Conservation (phyloP, 129 eudicot species). For the Mikania micrantha region DNA sequence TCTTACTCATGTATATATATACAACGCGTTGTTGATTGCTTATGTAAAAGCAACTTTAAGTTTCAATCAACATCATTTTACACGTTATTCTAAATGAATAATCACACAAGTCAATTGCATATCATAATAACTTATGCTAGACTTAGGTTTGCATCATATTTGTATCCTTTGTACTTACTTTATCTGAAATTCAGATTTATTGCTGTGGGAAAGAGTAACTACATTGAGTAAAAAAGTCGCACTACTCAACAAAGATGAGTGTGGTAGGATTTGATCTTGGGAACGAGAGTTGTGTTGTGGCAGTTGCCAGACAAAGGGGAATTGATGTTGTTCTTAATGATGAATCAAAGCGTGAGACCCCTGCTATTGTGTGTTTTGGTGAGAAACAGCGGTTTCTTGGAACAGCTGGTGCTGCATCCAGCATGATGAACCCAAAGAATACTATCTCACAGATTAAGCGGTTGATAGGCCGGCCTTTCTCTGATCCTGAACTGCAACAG, state of each 20-base stretch:
- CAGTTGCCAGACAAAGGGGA: no score
- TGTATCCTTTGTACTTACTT: not conserved
- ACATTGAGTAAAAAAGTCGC: no score
- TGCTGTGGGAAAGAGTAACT: not conserved
- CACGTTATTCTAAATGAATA: no score
- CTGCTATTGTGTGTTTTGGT: constrained; percentile 86
- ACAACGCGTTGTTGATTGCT: not conserved
- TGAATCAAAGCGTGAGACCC: constrained; percentile 48
- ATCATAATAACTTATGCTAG: no score
- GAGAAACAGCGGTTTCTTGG: constrained; percentile 91
- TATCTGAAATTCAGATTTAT: not conserved
- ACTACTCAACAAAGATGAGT: no score
- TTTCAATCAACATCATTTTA: not conserved
- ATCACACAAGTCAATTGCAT: no score
- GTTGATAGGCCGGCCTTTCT: no score
- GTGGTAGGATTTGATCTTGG: no score
- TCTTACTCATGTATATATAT: no score
- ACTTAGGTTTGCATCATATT: not conserved
- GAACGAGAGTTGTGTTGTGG: not conserved
- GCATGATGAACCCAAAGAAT: not conserved
- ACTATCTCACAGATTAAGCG: no score
- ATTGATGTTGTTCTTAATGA: not conserved
- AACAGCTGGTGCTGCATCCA: constrained; percentile 90
- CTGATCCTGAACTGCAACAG: no score
- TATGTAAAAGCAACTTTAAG: not conserved